These are phyloP conservation scores for Trichoderma pleuroti DNA, from an alignment of 2,329 filamentous ascomycete genomes.

Conservation along the genomic window DNA sequence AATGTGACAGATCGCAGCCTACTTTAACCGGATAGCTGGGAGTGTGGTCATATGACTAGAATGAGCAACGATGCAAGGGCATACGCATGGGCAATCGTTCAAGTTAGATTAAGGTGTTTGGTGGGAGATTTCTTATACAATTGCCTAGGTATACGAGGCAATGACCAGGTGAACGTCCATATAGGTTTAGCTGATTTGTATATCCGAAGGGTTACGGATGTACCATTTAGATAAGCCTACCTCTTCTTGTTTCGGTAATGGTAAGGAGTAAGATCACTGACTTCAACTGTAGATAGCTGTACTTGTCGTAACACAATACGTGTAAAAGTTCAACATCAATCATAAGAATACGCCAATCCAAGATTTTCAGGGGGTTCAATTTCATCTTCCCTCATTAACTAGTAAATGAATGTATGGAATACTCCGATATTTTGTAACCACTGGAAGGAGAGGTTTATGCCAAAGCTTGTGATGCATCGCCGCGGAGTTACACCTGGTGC, in stretches of 20 bases:
- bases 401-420: neutral
- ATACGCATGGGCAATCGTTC: neutral
- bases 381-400: neutral
- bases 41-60: neutral
- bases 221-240: neutral
- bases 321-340: neutral
- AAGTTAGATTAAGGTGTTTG: neutral
- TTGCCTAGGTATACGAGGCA: neutral
- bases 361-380: neutral
- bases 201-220: neutral
- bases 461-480: neutral
- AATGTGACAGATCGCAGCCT: neutral
- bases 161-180: neutral
- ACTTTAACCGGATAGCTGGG: neutral
- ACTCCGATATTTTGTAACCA: neutral
- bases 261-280: neutral
- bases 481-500: neutral
- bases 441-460: neutral
- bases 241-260: neutral
- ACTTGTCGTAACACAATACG: neutral
- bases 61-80: neutral
- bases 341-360: neutral
- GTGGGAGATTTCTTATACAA: neutral
- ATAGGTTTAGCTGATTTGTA: neutral
- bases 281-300: neutral